Conservation (phyloP, 257 asterid genomes). For the Eustoma russellianum region DNA sequence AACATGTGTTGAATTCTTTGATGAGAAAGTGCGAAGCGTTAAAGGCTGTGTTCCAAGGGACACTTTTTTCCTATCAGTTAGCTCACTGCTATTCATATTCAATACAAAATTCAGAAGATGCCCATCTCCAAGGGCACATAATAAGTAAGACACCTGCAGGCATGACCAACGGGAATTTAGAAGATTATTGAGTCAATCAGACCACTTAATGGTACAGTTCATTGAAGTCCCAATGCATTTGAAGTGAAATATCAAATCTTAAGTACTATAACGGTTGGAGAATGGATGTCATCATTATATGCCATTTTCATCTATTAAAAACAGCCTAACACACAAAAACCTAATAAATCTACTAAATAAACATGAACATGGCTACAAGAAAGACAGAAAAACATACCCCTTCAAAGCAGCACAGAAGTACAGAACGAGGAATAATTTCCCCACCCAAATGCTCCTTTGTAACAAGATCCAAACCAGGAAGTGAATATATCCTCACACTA, state of each 20-base stretch:
- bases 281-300: too few species aligned
- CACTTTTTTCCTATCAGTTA: slow-evolving; percentile 89
- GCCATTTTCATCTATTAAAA: neutral
- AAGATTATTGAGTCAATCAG: neutral
- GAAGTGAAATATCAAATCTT: too few species aligned
- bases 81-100: slow-evolving; percentile 71
- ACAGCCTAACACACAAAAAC: neutral
- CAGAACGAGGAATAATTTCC: slow-evolving; percentile 97
- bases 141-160: slow-evolving; percentile 84
- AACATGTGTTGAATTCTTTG: slow-evolving; percentile 86
- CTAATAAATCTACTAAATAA: neutral
- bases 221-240: neutral
- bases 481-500: slow-evolving; percentile 59
- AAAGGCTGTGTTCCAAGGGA: slow-evolving; percentile 97
- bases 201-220: neutral
- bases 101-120: slow-evolving; percentile 86
- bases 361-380: slow-evolving; percentile 1
- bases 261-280: too few species aligned
- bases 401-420: slow-evolving; percentile 84
- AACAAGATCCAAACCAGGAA: slow-evolving; percentile 79
- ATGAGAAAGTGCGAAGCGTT: slow-evolving; percentile 89
- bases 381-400: slow-evolving; percentile 60
- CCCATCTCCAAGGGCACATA: slow-evolving; percentile 99
- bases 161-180: neutral
- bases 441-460: slow-evolving; percentile 94